Evolutionary conservation across 306 rosid species (phyloP), one percentile per base, ranked within the genome.

Genomic region (Senna siamea): DNA sequence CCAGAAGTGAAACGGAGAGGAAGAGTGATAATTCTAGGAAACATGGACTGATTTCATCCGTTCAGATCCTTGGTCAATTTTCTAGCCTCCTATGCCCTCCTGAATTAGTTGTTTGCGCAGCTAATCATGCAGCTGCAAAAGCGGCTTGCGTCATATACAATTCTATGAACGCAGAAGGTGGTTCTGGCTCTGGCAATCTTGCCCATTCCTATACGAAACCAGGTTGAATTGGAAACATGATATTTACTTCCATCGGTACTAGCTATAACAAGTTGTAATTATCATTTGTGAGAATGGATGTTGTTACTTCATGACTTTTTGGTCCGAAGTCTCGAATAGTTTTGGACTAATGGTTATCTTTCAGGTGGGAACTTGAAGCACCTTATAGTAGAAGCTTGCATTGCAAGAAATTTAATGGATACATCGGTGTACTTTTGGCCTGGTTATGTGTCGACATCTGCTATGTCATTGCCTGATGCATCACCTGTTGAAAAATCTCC

Each of bases 341-440:
- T 76, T 34, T 50, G 75, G 58, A 76, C 47, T 76, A 61, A 72
- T 68, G 52, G 52, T 40, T 73, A 59, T 64, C 81, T 80, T 79
- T 83, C 85, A 88, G 97, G 84, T 13, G 97, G 90, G 57, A 81
- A 85, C 87, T 83, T 91, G 92, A 76, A 90, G 79, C 97, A 91
- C 83, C 97, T 91, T 34, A 85, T 88, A 60, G 89, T 89, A 76
- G 97, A 91, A 78, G 94, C 97, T 72, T 91, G 92, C 86, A 85
- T 91, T 55, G 88, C 94, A 44, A 89, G 97, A 76, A 77, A 80
- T 73, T 84, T 91, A 74, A 71, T 88, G 28, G 92, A 89, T 76
- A 80, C 89, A 22, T 88, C 97, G 17, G 92, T 81, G 32, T 91
- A 88, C 83, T 77, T 83, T 41, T 91, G 90, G 89, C 89, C 92